Base-by-base conservation (phyloP, 345 rosid species). In the Arabidopsis arenosa region DNA sequence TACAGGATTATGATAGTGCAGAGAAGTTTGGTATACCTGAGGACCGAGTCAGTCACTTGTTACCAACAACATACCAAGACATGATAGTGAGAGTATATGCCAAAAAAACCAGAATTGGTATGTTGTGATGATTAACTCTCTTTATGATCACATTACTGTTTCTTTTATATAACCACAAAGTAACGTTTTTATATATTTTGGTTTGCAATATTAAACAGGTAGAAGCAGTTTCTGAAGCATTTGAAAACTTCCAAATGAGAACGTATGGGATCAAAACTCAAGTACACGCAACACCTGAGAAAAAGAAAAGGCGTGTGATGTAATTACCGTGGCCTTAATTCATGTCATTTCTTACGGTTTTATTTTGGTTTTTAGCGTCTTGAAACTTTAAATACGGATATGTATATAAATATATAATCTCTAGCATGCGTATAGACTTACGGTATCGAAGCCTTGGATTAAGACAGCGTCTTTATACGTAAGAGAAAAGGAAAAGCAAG, bases 1-100 rank as follows among this genome's bases (percentile, higher is more conserved):
- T 74, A 64, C 85, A 94, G 98, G 98, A 92, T 83, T 90, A 85
- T 58, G 92, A 87, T 64, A 90, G 96, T 55, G 72, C 76, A 4
- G 96, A 92, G 76, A 94, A 89, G 76, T 92, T 94, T 77, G 23
- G 84, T 4, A 86, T 94, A 72, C 81, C 95, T 0, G 88, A 90
- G 60, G 89, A 87, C 51, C 83, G 90, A 55, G 82, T 92, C 65
- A 94, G 97, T 80, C 96, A 92, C 83, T 83, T 94, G 88, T 84
- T 94, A 53, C 97, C 98, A 39, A 74, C 87, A 17, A 83, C 83
- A 69, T 94, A 81, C 76, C 96, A 94, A 80, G 97, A 94, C 78
- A 92, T 83, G 97, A 90, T 94, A 18, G 96, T 92, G 78, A 86
- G 97, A 72, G 98, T 94, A 36, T 94, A 94, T 70, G 80, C 96